Evolutionary conservation across 371 early-diverging fungal species (phyloP).

Genomic region (Syncephalis plumigaleata): DNA sequence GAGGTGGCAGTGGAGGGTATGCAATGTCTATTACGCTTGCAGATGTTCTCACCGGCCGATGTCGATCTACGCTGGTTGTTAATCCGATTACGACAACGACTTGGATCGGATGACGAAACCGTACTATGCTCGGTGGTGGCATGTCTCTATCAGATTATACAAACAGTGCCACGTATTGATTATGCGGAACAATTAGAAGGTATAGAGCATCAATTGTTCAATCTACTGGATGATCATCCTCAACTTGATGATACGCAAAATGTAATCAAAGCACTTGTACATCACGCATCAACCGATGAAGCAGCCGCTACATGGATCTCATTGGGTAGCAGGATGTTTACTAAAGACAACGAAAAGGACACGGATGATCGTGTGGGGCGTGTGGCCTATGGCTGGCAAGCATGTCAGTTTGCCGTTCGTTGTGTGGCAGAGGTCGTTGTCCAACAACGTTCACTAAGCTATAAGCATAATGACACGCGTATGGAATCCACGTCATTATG

Average conservation of each 20-base stretch:
- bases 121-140: constrained; percentile 39
- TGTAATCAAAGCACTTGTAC: constrained; percentile 46
- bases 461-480: neutral
- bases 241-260: constrained; percentile 58
- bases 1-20: constrained; percentile 73
- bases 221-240: constrained; percentile 56
- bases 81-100: constrained; percentile 42
- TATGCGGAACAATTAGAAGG: constrained; percentile 37
- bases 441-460: neutral
- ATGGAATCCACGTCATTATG: neutral
- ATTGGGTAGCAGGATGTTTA: no score
- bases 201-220: constrained; percentile 64
- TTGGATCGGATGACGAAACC: neutral
- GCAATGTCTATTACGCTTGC: constrained; percentile 70
- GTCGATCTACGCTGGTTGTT: constrained; percentile 48
- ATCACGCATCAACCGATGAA: constrained; percentile 40
- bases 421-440: neutral
- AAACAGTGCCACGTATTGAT: constrained; percentile 53
- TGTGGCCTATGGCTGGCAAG: neutral
- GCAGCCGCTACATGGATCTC: constrained; percentile 14
- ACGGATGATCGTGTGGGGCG: no score
- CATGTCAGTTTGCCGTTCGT: neutral
- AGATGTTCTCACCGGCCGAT: constrained; percentile 70
- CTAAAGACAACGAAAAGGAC: no score
- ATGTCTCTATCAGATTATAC: constrained; percentile 67